phyloP scores from a whole-genome alignment of 148 eudicot genomes.

The Pharnaceum exiguum region DNA sequence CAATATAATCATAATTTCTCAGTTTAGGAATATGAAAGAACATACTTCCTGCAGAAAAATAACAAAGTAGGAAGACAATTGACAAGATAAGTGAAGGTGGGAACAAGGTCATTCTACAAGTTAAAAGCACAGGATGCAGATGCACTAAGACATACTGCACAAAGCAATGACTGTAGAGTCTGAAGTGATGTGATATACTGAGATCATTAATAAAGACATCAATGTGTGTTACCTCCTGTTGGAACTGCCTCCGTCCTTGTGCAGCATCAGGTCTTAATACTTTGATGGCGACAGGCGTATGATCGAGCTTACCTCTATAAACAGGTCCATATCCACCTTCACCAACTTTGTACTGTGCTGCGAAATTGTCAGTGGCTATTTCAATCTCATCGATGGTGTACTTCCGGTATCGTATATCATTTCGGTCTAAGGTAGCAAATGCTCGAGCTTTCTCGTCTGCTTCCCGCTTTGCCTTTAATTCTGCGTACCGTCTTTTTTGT shows the following conservation, averaged over 20 bases:
- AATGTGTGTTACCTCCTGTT: slow-evolving; percentile 40
- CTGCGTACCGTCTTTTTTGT: slow-evolving; percentile 64
- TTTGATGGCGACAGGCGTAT: slow-evolving; percentile 82
- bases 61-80: no score
- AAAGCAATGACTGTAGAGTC: no score
- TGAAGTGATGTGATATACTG: no score
- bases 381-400: slow-evolving; percentile 81
- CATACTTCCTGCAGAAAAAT: no score
- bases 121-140: no score
- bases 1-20: no score
- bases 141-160: no score
- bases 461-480: slow-evolving; percentile 53
- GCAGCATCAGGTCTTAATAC: slow-evolving; percentile 74
- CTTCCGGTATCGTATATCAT: slow-evolving; percentile 56
- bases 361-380: slow-evolving; percentile 50
- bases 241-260: slow-evolving; percentile 75
- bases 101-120: no score
- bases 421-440: slow-evolving; percentile 36
- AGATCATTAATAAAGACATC: no score
- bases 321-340: slow-evolving; percentile 98
- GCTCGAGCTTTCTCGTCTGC: slow-evolving; percentile 59
- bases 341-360: slow-evolving; percentile 47
- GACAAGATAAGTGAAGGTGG: no score
- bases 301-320: slow-evolving; percentile 65
- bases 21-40: no score